Conservation (phyloP, 2,329 filamentous ascomycete species). For the Cladophialophora exuberans region DNA sequence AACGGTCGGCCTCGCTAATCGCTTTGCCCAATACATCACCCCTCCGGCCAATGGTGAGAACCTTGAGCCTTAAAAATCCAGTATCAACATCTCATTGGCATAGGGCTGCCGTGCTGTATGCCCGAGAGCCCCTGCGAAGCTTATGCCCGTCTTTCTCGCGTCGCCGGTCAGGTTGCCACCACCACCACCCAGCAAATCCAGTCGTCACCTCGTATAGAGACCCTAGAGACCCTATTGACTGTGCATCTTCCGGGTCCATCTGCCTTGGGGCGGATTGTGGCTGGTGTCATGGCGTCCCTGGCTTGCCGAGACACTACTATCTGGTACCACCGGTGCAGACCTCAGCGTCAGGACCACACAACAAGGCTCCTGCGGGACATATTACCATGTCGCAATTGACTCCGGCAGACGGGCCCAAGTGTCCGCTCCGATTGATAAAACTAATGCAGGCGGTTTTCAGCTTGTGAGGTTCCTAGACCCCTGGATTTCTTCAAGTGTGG, state of each 20-base stretch:
- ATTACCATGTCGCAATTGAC: conserved; percentile 33
- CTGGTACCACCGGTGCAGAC: conserved; percentile 27
- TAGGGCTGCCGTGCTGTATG: conserved; percentile 2
- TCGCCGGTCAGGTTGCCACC: conserved; percentile 10
- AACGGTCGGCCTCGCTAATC: conserved; percentile 22
- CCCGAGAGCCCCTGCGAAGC: conserved; percentile 24
- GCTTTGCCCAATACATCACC: conserved; percentile 17
- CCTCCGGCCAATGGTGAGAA: conserved; percentile 23
- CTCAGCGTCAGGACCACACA: conserved; percentile 9
- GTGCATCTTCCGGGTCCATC: neutral
- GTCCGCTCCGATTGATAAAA: conserved; percentile 30
- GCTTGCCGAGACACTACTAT: conserved; percentile 32
- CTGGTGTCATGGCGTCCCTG: conserved; percentile 25
- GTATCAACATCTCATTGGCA: conserved; percentile 5
- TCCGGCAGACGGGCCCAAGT: conserved; percentile 30
- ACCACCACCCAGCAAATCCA: neutral
- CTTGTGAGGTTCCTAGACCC: conserved; percentile 27
- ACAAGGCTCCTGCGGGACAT: conserved; percentile 15
- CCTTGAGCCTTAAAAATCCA: conserved; percentile 9
- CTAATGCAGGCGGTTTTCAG: conserved; percentile 31
- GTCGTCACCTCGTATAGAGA: neutral
- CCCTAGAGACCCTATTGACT: too few relatives aligned
- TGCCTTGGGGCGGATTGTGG: conserved; percentile 23
- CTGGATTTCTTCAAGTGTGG: conserved; percentile 14
- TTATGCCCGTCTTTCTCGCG: conserved; percentile 22